Evolutionary conservation across 2,329 filamentous ascomycete genomes (phyloP), one percentile per base, ranked within the genome.

Genomic region (Xylariaceae sp.): DNA sequence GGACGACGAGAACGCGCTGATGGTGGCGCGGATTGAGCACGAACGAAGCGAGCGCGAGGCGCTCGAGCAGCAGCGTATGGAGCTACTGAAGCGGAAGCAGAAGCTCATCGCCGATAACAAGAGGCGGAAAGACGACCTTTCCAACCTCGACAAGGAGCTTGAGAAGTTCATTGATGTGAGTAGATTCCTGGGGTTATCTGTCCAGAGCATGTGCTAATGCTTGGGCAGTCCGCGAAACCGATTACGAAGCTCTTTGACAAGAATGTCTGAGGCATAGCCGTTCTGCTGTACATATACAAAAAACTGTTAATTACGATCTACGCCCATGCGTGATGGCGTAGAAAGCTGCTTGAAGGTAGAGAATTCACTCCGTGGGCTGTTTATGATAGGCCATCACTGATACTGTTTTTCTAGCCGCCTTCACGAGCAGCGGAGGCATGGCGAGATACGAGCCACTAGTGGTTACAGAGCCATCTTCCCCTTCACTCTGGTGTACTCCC

Each of bases 81-180:
- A 83, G 45, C 67, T 89, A 2, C 63, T 88, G 29, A 87, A 73
- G 53, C 63, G 70, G 33, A 78, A 77, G 50, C 70, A 74, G 46
- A 77, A 77, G 56, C 66, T 78, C 31, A 77, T 75, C 32, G 66
- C 71, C 2, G 74, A 78, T 56, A 95, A 95, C 57, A 94, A 93
- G 63, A 87, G 87, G 62, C 76, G 90, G 46, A 94, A 94, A 57
- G 89, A 95, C 36, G 88, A 96, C 51, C 65, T 98, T 31, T 88
- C 84, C 14, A 94, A 83, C 51, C 65, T 98, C 40, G 92, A 98
- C 51, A 83, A 84, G 52, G 87, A 94, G 58, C 66, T 96, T 37
- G 92, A 96, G 63, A 89, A 85, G 52, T 94, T 94, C 54, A 90
- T 94, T 50, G 87, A 93, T 59, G 84, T 86, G 53, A 53, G 81